These are phyloP conservation scores for Pythium pyrilobum DNA, from an alignment of 352 stramenopile genomes.

Conservation along the genomic window DNA sequence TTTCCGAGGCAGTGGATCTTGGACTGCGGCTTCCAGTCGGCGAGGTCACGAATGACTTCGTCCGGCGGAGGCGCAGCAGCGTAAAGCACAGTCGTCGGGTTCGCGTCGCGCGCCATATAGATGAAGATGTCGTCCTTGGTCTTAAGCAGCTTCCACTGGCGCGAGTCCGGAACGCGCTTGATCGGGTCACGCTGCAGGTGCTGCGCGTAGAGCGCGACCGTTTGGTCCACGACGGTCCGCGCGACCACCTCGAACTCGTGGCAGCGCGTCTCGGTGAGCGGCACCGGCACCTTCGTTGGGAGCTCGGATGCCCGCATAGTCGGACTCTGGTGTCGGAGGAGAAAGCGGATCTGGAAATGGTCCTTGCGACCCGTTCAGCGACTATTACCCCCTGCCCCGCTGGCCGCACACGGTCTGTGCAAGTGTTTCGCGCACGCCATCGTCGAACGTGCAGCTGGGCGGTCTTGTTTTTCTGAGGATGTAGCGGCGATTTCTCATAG, in stretches of 20 bases:
- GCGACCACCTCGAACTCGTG: too few species aligned
- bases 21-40: conserved; percentile 29
- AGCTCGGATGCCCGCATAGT: background rate
- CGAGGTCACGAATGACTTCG: background rate
- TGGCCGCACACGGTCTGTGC: too few species aligned
- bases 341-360: too few species aligned
- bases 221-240: background rate
- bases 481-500: too few species aligned
- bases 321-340: too few species aligned
- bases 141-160: background rate
- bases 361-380: too few species aligned
- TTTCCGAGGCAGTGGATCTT: conserved; percentile 46
- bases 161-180: background rate
- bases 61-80: conserved; percentile 10
- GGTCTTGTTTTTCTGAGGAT: too few species aligned
- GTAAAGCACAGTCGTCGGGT: conserved; percentile 16
- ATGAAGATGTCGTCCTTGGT: background rate
- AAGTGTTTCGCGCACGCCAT: too few species aligned
- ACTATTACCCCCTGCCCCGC: too few species aligned
- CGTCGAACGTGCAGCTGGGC: too few species aligned
- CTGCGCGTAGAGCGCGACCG: background rate
- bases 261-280: too few species aligned
- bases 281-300: background rate
- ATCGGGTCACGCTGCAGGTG: background rate
- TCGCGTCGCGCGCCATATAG: background rate